Base-by-base conservation (phyloP, 352 stramenopile genomes). In the Phytophthora uliginosa region DNA sequence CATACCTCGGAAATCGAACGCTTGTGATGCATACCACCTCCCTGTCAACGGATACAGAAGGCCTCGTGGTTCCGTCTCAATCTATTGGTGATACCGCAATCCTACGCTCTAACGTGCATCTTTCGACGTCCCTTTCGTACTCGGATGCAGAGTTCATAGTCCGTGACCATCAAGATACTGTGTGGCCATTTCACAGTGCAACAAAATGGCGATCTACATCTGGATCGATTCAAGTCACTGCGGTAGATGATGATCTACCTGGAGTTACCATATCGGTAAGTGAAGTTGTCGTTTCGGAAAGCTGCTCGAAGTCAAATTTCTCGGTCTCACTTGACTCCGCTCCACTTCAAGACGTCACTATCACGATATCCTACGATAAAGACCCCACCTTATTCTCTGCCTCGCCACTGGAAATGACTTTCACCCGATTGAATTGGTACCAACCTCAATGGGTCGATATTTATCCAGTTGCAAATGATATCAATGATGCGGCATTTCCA, bases 221-320 rank as follows among this genome's bases (percentile, higher is more conserved):
- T n/a, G 85, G 85, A 18, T 71, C 42, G 0, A 50, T 93, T 33
- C 28, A 79, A 33, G 76, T 85, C 9, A 28, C 58, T 7, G 65
- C 87, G 3, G 53, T 87, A n/a, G 86, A 94, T 52, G 86, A 94
- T 40, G 86, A 94, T 72, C 50, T 92, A 7, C 85, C 86, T 28
- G 86, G 85, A 17, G 64, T 92, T 28, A 90, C 85, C 8, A 55
- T 93, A 8, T 89, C 83, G 1, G 9, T 53, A 7, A 83, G 77
- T 15, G 36, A 74, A 7, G 70, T 93, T 47, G 31, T 77, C 2
- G 71, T 84, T 8, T 76, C 78, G 0, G 86, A 94, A 63, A 93
- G 84, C 45, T 77, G 59, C 18, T 42, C 63, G 1, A 57, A 55
- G 1, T 59, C 65, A 4, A 90, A 86, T 38, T 94, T 82, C 60